Evolutionary conservation across 1,284 basidiomycete species (phyloP), one percentile per base, ranked within the genome.

Genomic region (Stereum hirsutum): DNA sequence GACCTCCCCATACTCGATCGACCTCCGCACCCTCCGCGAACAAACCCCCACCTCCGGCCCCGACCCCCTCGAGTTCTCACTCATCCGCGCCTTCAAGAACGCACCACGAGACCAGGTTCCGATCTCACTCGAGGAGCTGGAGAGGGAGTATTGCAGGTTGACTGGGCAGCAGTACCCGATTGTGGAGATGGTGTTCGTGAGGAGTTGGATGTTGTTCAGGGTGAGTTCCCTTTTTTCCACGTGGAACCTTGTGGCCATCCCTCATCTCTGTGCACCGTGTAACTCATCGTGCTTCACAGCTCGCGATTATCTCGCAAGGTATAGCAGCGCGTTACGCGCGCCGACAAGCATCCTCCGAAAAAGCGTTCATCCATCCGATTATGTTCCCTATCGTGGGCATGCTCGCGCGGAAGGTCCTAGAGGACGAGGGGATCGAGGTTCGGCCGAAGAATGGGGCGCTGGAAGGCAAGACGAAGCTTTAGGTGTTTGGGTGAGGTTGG

Each of bases 291-390:
- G 21, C 24, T 5, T 24, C 25, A 40, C 50, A 92, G 84, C 64
- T 89, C 30, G 77, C 90, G 0, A 78, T 98, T 47, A 97, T 97
- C 52, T 69, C 78, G 1, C 94, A 98, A 64, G 94, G 94, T 3
- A 95, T 98, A 47, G 90, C 93, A 1, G 94, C 95, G 4, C 77
- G 95, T 12, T 78, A 77, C 41, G 88, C 89, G 0, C 72, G 81
- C 37, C 78, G 89, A 6, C 92, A 95, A 63, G 92, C 92, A 0
- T 90, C 82, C 54, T 90, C 86, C 0, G 91, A 90, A 49, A 65
- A 69, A 30, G 90, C 90, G 2, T 63, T 69, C 31, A 52, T 74
- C 21, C 74, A 85, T 46, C 64, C 61, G 3, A 55, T 61, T 6
- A 57, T 72, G 10, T 90, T 91, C 61, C 79, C 78, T 25, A 49